These are phyloP conservation scores for Aspergillus nidulans DNA, from an alignment of 495 filamentous ascomycete species.

Conservation along the genomic window DNA sequence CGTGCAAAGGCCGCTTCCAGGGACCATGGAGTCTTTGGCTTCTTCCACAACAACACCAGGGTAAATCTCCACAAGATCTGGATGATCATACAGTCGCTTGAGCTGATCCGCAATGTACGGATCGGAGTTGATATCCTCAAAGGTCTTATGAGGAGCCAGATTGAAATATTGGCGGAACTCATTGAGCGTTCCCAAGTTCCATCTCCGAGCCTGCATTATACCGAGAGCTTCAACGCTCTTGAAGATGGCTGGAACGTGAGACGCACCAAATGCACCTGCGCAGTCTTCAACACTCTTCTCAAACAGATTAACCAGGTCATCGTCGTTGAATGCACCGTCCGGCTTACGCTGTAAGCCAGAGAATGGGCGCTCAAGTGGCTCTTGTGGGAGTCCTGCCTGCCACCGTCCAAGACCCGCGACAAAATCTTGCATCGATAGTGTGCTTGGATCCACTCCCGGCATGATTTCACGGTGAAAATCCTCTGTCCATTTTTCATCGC, in stretches of 20 bases:
- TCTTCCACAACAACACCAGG: constrained; percentile 79
- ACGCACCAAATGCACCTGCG: constrained; percentile 60
- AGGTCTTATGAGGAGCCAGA: constrained; percentile 67
- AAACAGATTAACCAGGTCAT: constrained; percentile 65
- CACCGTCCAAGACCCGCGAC: constrained; percentile 56
- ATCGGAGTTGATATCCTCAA: constrained; percentile 82
- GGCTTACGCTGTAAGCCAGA: constrained; percentile 54
- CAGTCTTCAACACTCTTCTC: constrained; percentile 58
- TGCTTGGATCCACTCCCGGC: constrained; percentile 40
- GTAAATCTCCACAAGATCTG: constrained; percentile 78
- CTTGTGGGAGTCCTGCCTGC: constrained; percentile 50
- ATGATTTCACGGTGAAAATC: constrained; percentile 62
- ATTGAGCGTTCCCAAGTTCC: constrained; percentile 80
- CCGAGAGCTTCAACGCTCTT: constrained; percentile 77
- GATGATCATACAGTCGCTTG: constrained; percentile 70
- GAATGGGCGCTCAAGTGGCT: constrained; percentile 63
- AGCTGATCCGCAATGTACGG: constrained; percentile 67
- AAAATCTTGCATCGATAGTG: constrained; percentile 54
- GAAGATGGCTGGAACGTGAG: constrained; percentile 69
- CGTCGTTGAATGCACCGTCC: constrained; percentile 61
- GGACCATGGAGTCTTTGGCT: constrained; percentile 65
- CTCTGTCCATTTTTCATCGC: constrained; percentile 72
- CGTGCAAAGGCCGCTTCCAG: constrained; percentile 76
- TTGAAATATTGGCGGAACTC: constrained; percentile 83
- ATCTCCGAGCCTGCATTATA: constrained; percentile 76